These are phyloP conservation scores for Auriscalpium orientale DNA, from an alignment of 768 basidiomycete genomes.

Conservation along the genomic window DNA sequence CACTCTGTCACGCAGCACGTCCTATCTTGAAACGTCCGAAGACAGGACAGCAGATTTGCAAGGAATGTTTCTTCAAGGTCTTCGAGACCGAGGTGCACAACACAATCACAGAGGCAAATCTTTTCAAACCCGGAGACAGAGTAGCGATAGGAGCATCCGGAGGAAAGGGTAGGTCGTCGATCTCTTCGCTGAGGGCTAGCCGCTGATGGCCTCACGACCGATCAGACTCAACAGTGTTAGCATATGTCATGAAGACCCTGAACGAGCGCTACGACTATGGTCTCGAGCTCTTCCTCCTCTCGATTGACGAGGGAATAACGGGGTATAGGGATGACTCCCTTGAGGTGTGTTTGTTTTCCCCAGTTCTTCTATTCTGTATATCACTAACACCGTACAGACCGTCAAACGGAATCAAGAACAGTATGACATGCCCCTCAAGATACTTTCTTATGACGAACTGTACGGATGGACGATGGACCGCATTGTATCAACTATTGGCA, in stretches of 20 bases:
- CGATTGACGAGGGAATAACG: conserved; percentile 98
- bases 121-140: conserved; percentile 85
- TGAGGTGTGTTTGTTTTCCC: conserved; percentile 45
- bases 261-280: conserved; percentile 94
- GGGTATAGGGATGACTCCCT: conserved; percentile 97
- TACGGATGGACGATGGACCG: conserved; percentile 99
- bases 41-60: conserved; percentile 96
- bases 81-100: conserved; percentile 99
- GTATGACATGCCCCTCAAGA: conserved; percentile 92
- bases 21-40: conserved; percentile 94
- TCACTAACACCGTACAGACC: conserved; percentile 46
- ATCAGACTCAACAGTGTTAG: conserved; percentile 93
- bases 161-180: conserved; percentile 70
- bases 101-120: conserved; percentile 73
- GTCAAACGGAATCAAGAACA: conserved; percentile 96
- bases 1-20: conserved; percentile 63
- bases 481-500: conserved; percentile 89
- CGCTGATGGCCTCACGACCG: not conserved
- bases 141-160: conserved; percentile 98
- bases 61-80: conserved; percentile 91
- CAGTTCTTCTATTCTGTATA: not conserved
- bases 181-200: not conserved
- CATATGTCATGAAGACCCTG: conserved; percentile 92
- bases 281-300: conserved; percentile 83
- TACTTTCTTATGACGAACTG: conserved; percentile 90